phyloP scores from a whole-genome alignment of 768 basidiomycete genomes.

The Boletus reticulatus region DNA sequence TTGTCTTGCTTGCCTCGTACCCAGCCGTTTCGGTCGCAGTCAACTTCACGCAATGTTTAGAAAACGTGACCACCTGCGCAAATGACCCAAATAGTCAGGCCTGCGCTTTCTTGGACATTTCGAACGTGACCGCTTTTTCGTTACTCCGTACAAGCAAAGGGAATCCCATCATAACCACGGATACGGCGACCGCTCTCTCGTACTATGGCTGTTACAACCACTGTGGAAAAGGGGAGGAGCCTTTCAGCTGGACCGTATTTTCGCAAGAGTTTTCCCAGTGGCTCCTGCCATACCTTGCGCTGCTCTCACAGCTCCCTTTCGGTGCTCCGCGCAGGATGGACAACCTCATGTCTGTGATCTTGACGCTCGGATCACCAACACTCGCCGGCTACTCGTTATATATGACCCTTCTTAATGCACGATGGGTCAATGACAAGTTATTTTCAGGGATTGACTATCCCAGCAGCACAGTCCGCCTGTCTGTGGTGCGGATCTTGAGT shows the following conservation, averaged over 20 bases:
- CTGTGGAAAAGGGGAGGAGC: constrained; percentile 13
- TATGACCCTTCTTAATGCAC: constrained; percentile 42
- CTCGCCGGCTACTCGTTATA: constrained; percentile 46
- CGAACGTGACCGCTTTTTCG: constrained; percentile 9
- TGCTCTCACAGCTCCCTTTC: constrained; percentile 51
- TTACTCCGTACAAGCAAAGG: constrained; percentile 14
- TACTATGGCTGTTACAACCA: neutral
- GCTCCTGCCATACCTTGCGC: constrained; percentile 48
- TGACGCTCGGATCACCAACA: constrained; percentile 44
- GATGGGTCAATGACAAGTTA: constrained; percentile 37
- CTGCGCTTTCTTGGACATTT: constrained; percentile 4
- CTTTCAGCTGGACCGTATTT: constrained; percentile 24
- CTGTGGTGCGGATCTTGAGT: constrained; percentile 35
- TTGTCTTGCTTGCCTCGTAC: neutral
- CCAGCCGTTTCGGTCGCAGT: neutral
- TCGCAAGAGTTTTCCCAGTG: constrained; percentile 41
- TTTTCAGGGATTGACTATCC: constrained; percentile 33
- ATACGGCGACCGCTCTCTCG: constrained; percentile 8
- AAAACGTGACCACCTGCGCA: neutral
- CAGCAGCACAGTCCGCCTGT: neutral
- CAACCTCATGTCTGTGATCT: constrained; percentile 40
- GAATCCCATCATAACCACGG: neutral
- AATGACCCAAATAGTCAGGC: neutral
- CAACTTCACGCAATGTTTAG: constrained; percentile 15
- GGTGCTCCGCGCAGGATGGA: constrained; percentile 39